Evolutionary conservation across 768 basidiomycete genomes (phyloP).

Genomic region (Psilocybe sp.): DNA sequence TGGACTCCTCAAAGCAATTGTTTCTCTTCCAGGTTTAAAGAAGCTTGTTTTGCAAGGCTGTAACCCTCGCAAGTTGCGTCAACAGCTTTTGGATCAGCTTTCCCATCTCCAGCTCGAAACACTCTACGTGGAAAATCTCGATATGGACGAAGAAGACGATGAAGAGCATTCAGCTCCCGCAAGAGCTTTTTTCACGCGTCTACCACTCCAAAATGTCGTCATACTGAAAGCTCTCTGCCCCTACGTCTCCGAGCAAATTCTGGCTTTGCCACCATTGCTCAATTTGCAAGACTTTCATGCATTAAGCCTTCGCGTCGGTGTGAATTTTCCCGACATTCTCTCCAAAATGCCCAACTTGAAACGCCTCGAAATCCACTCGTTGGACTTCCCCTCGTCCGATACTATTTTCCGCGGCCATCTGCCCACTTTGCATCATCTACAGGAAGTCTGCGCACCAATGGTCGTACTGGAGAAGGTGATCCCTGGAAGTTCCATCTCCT

Average conservation of each 20-base stretch:
- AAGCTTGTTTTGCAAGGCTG: slow-evolving; percentile 3
- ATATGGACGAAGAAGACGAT: not conserved
- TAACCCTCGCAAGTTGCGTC: not conserved
- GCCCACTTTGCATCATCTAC: not conserved
- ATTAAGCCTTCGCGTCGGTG: not conserved
- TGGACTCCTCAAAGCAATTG: slow-evolving; percentile 8
- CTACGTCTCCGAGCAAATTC: too few species aligned
- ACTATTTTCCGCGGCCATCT: too few species aligned
- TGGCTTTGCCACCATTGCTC: not conserved
- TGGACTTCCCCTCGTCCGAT: too few species aligned
- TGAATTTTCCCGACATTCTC: too few species aligned
- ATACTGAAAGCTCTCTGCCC: too few species aligned
- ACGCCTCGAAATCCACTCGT: too few species aligned
- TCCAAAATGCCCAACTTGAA: too few species aligned
- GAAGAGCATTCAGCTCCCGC: too few species aligned
- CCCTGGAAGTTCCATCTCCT: slow-evolving; percentile 1
- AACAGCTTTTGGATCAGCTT: not conserved
- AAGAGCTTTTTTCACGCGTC: too few species aligned
- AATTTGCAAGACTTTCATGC: not conserved
- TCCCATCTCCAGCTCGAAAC: not conserved
- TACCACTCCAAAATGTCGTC: too few species aligned
- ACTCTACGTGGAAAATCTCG: not conserved
- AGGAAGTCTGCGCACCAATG: not conserved
- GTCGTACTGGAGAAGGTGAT: not conserved
- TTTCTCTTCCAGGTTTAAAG: slow-evolving; percentile 2